A percentile compares a stretch with the other conserved stretches of the same genome.
Evolutionary conservation across 2,329 filamentous ascomycete genomes (phyloP).

Genomic region (Aureobasidium sp.): DNA sequence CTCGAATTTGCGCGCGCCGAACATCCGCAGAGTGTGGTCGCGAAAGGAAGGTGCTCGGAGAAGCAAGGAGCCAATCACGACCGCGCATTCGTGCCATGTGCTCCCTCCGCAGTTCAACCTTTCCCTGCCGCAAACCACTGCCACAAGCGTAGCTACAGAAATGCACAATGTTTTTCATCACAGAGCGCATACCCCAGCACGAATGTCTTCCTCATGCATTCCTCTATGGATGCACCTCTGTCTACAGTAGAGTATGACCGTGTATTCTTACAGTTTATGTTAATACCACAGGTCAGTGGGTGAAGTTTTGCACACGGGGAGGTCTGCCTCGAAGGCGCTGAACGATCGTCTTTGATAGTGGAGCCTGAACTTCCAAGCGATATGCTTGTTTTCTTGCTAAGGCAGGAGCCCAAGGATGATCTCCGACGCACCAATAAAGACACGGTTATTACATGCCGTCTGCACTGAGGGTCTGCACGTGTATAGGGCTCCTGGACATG

Average conservation of each 20-base stretch:
- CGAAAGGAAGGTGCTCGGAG: slow-evolving; percentile 9
- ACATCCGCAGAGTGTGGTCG: slow-evolving; percentile 1
- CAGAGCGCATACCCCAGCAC: too few relatives aligned
- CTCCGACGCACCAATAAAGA: neutral
- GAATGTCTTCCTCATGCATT: too few relatives aligned
- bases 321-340: neutral
- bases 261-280: too few relatives aligned
- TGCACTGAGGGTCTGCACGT: neutral
- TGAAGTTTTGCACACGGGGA: too few relatives aligned
- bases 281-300: too few relatives aligned
- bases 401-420: neutral
- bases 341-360: neutral
- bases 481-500: slow-evolving; percentile 1
- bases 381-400: slow-evolving; percentile 1
- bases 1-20: neutral
- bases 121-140: too few relatives aligned
- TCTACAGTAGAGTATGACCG: too few relatives aligned
- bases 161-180: too few relatives aligned
- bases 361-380: slow-evolving; percentile 3
- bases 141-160: too few relatives aligned
- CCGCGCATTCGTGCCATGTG: neutral
- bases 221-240: too few relatives aligned
- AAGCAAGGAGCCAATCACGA: neutral
- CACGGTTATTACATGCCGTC: neutral
- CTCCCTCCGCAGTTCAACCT: neutral